Percentiles rank a stretch among this genome's conserved stretches.
These are phyloP conservation scores for Tardiomyces depauwii DNA, from an alignment of 1,139 yeast species.

Conservation along the genomic window DNA sequence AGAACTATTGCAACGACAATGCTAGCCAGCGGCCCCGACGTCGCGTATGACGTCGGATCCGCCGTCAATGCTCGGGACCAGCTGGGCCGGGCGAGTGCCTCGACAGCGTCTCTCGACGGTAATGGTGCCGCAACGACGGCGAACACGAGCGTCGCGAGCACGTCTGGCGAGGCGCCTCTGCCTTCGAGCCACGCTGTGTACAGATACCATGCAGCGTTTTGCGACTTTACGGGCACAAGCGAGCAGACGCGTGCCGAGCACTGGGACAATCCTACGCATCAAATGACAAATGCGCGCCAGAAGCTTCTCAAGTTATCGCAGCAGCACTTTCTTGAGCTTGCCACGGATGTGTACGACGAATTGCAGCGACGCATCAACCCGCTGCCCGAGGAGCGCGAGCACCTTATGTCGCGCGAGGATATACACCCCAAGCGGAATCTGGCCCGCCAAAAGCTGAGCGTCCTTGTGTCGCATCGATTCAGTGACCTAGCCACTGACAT, in stretches of 20 bases:
- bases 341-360: conserved; percentile 92
- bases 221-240: not conserved
- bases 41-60: too few relatives aligned
- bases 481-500: conserved; percentile 88
- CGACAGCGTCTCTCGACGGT: too few relatives aligned
- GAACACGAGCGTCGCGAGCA: too few relatives aligned
- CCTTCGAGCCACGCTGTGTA: not conserved
- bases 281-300: conserved; percentile 2
- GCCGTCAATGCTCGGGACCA: too few relatives aligned
- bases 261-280: not conserved
- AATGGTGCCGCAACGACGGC: too few relatives aligned
- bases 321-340: conserved; percentile 81
- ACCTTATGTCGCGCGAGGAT: conserved; percentile 16
- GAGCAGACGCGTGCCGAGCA: not conserved
- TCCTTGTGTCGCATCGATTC: conserved; percentile 71
- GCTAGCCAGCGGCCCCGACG: too few relatives aligned
- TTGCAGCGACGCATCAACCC: conserved; percentile 55
- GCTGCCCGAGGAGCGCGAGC: conserved; percentile 11
- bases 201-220: not conserved
- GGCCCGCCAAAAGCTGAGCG: conserved; percentile 85
- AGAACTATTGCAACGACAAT: too few relatives aligned
- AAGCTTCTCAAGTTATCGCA: conserved; percentile 67
- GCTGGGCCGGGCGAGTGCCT: too few relatives aligned
- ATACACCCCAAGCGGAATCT: conserved; percentile 94
- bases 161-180: not conserved